phyloP scores from a whole-genome alignment of 345 rosid species.

The Syzygium aqueum region DNA sequence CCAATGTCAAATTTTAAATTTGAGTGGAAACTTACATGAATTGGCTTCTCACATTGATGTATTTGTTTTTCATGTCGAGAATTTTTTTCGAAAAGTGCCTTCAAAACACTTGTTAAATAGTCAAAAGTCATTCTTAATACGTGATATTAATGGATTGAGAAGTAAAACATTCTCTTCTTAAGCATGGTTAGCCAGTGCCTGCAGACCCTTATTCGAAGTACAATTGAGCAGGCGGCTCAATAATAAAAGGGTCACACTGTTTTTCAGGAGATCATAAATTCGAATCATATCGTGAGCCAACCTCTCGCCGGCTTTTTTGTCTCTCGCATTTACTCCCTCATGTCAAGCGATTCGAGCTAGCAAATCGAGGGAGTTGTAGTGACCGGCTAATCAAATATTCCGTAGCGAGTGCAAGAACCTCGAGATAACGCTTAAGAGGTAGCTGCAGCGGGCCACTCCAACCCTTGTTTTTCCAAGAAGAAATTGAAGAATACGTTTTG shows the following conservation, averaged over 20 bases:
- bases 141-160: too few relatives aligned
- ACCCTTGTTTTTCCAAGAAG: neutral
- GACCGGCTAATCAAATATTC: too few relatives aligned
- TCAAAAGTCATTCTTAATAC: neutral
- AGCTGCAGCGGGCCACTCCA: too few relatives aligned
- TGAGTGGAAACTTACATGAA: neutral
- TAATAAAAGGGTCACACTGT: too few relatives aligned
- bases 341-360: neutral
- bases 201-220: too few relatives aligned
- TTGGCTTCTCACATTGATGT: neutral
- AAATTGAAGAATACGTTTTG: neutral
- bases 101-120: neutral
- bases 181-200: neutral
- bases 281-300: too few relatives aligned
- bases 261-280: too few relatives aligned
- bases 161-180: neutral
- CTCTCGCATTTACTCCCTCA: too few relatives aligned
- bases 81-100: neutral
- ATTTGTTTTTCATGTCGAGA: neutral
- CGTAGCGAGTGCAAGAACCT: too few relatives aligned
- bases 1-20: neutral
- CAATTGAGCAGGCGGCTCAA: too few relatives aligned
- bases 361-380: too few relatives aligned
- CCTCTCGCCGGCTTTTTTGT: fast-evolving
- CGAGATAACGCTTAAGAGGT: too few relatives aligned